A percentile compares a stretch with the other conserved stretches of the same genome.
Evolutionary conservation across 768 basidiomycete genomes (phyloP).

Genomic region (Lyophyllum semitale): DNA sequence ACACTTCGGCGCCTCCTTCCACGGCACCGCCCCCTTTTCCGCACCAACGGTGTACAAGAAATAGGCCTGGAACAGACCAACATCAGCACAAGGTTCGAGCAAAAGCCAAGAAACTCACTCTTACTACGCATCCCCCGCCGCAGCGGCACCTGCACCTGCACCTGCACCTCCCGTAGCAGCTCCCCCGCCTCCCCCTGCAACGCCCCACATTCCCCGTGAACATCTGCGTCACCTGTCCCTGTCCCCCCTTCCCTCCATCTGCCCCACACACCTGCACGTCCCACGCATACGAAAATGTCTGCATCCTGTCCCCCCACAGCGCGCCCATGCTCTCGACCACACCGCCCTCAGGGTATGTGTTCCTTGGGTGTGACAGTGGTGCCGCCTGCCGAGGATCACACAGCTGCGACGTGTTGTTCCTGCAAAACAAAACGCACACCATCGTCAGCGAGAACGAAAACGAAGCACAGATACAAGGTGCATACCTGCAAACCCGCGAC

Average conservation of each 20-base stretch:
- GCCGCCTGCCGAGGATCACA: slow-evolving; percentile 36
- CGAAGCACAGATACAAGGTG: not conserved
- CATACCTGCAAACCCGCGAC: slow-evolving; percentile 41
- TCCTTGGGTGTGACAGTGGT: slow-evolving; percentile 32
- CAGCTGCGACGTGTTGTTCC: slow-evolving; percentile 15
- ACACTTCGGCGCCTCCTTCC: not conserved
- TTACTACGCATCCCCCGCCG: slow-evolving; percentile 26
- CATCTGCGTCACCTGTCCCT: slow-evolving; percentile 38
- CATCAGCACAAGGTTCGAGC: not conserved
- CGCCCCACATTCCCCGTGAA: slow-evolving; percentile 47
- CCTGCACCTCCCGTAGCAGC: slow-evolving; percentile 42
- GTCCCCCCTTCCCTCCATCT: not conserved
- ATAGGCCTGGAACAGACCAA: slow-evolving; percentile 5
- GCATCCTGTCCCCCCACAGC: slow-evolving; percentile 33
- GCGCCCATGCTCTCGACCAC: slow-evolving; percentile 13
- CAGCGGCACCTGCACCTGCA: slow-evolving; percentile 32
- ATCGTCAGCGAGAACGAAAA: not conserved
- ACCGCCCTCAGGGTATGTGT: slow-evolving; percentile 23
- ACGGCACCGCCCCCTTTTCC: not conserved
- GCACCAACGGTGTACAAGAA: slow-evolving; percentile 2
- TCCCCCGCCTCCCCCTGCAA: slow-evolving; percentile 40
- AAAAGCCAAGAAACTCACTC: slow-evolving; percentile 15
- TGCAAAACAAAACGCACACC: not conserved
- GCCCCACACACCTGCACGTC: not conserved
- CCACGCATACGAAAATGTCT: slow-evolving; percentile 32